Conservation (phyloP, 73 alveolate genomes). For the Urostyla sp. region DNA sequence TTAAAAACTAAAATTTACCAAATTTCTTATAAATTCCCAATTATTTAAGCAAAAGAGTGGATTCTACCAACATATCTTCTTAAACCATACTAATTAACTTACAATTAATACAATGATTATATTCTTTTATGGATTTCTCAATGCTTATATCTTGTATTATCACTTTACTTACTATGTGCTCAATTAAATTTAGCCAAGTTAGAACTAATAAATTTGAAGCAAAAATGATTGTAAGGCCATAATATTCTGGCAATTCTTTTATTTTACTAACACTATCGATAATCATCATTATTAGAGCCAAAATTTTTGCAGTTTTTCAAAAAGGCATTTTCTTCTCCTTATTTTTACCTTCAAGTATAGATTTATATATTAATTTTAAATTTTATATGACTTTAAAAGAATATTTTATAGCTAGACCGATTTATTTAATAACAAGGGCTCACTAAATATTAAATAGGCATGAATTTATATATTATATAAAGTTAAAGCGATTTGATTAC, state of each 20-base stretch:
- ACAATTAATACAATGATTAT: slow-evolving; percentile 38
- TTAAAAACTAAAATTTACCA: neutral
- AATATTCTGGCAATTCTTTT: slow-evolving; percentile 52
- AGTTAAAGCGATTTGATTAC: slow-evolving; percentile 33
- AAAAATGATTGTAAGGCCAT: slow-evolving; percentile 51
- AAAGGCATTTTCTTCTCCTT: slow-evolving; percentile 34
- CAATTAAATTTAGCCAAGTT: slow-evolving; percentile 38
- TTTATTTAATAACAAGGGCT: slow-evolving; percentile 51
- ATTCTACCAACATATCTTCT: slow-evolving; percentile 54
- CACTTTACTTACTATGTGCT: slow-evolving; percentile 29
- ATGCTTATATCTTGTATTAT: slow-evolving; percentile 24
- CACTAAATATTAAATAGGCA: slow-evolving; percentile 60
- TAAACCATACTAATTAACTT: slow-evolving; percentile 5
- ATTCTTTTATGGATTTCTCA: slow-evolving; percentile 46
- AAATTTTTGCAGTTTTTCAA: slow-evolving; percentile 33
- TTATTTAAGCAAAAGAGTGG: neutral
- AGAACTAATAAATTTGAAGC: slow-evolving; percentile 53
- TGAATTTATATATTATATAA: slow-evolving; percentile 53
- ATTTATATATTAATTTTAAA: slow-evolving; percentile 56
- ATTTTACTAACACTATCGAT: neutral
- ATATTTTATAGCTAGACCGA: slow-evolving; percentile 63
- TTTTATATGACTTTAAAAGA: slow-evolving; percentile 63
- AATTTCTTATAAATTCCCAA: slow-evolving; percentile 15
- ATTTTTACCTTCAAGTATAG: slow-evolving; percentile 17
- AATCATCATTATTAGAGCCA: slow-evolving; percentile 44